A percentile compares a stretch with the other conserved stretches of the same genome.
phyloP scores from a whole-genome alignment of 768 basidiomycete genomes.

The Tricholoma saponaceum region DNA sequence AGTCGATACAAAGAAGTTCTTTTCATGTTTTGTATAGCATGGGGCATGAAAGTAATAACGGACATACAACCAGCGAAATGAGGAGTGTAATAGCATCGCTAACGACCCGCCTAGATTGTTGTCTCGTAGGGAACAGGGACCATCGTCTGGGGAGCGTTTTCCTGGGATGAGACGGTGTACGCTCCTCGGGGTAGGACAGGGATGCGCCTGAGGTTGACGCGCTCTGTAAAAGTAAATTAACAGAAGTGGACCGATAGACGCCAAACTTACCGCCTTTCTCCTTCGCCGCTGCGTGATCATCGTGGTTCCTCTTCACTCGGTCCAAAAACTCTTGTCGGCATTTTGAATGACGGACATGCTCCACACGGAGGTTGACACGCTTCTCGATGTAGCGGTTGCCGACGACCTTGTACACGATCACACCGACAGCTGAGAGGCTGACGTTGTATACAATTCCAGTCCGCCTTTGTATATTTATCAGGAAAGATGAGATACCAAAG shows the following conservation, averaged over 20 bases:
- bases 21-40: conserved; percentile 26
- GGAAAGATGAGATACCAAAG: not conserved
- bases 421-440: conserved; percentile 89
- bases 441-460: conserved; percentile 99
- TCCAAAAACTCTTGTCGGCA: conserved; percentile 97
- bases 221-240: conserved; percentile 43
- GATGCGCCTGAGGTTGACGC: conserved; percentile 80
- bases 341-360: conserved; percentile 95
- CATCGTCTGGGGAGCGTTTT: conserved; percentile 91
- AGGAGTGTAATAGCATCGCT: conserved; percentile 8
- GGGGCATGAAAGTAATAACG: conserved; percentile 20
- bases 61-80: conserved; percentile 21
- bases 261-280: conserved; percentile 76
- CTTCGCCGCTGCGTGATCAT: conserved; percentile 80
- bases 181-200: conserved; percentile 81
- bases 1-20: not conserved
- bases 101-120: conserved; percentile 65
- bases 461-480: conserved; percentile 50
- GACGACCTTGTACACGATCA: conserved; percentile 97
- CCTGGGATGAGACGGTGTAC: conserved; percentile 62
- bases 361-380: conserved; percentile 96
- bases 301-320: conserved; percentile 90
- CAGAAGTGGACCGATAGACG: not conserved
- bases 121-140: conserved; percentile 94
- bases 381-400: conserved; percentile 99